Base-by-base conservation (phyloP, 495 filamentous ascomycete genomes). In the Lindgomyces ingoldianus region DNA sequence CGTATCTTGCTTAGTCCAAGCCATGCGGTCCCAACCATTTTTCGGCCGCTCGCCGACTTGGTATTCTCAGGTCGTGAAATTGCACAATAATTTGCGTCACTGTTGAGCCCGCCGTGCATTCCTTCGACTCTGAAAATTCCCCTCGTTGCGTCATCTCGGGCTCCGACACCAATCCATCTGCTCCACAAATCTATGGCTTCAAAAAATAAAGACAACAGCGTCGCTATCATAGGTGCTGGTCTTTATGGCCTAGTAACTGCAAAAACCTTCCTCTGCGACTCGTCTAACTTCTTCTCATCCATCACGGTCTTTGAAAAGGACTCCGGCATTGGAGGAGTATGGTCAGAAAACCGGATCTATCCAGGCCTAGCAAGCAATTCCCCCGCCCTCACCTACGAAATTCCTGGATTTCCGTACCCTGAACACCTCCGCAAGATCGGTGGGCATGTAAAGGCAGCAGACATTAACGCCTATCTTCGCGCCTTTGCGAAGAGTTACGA, bases 231-330 rank as follows among this genome's bases (percentile, higher is more conserved):
- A 16, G 57, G 57, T 46, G 39, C 16, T 3, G 57, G 57, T 8
- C 42, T 60, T 21, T 60, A n/a, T 33, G 57, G 57, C 14, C 45
- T 60, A 9, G 57, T 60, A 39, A 60, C 57, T 14, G 57, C 57
- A 10, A 60, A 60, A 50, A 30, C 42, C 1, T 22, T 60, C 39
- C 57, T 60, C 4, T 18, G 25, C 57, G 57, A 60, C 22, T 36
- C 46, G 1, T 25, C 39, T n/a, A 24, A 51, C 21, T 10, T 46
- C 1, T 60, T 60, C 21, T 24, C 27, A 9, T 30, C 22, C 19
- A 29, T 60, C 57, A 60, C 57, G 12, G 18, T 60, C 24, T 60
- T 60, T 18, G 57, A 60, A 21, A 60, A 60, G 57, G 6, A 21
- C 10, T 50, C 44, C 18, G n/a, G 18, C 41, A 22, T 60, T 4